Base-by-base conservation (phyloP, 805 yeast genomes). In the Metschnikowia sp. region DNA sequence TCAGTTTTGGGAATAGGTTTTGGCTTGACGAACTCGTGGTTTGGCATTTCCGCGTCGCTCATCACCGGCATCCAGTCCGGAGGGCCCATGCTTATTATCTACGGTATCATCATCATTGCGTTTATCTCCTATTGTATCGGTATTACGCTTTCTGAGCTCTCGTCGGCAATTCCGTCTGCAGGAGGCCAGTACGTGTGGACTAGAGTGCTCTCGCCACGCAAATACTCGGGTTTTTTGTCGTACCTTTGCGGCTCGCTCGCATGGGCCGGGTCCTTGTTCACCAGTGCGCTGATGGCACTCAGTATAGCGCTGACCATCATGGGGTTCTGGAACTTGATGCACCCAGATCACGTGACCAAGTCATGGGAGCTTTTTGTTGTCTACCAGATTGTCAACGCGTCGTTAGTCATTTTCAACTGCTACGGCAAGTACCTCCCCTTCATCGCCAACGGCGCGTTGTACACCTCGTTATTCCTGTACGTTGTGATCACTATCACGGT, bases 141-240 rank as follows among this genome's bases (percentile, higher is more conserved):
- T 15, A 62, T 65, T 45, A 63, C 74, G 7, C 63, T 71, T 36
- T 64, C 71, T 3, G 76, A 70, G 51, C 59, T 71, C 50, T 63
- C 74, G 9, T 60, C 66, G 34, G 73, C 75, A 18, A 68, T 66
- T 44, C 74, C 74, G 3, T 62, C 68, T 11, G 74, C 75, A 22
- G 75, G 75, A 2, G 75, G 75, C 47, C 76, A 70, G 57, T 70
- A 71, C 51, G 70, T 65, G 42, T 71, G 75, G 75, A 64, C 75
- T 7, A 56, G 71, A 35, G 69, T 63, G 5, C 59, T 71, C 46
- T 68, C 75, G 13, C 75, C 75, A 2, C 57, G 63, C 41, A 68
- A 63, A 50, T 61, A 69, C 57, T 62, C 72, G 10, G 53, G 66
- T 10, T 68, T 71, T 46, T 61, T 64, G 53, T 72, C 74, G 7